A percentile compares a stretch with the other conserved stretches of the same genome.
Conservation (phyloP, 108 stramenopile genomes). For the Cyclostephanos invisitatus region DNA sequence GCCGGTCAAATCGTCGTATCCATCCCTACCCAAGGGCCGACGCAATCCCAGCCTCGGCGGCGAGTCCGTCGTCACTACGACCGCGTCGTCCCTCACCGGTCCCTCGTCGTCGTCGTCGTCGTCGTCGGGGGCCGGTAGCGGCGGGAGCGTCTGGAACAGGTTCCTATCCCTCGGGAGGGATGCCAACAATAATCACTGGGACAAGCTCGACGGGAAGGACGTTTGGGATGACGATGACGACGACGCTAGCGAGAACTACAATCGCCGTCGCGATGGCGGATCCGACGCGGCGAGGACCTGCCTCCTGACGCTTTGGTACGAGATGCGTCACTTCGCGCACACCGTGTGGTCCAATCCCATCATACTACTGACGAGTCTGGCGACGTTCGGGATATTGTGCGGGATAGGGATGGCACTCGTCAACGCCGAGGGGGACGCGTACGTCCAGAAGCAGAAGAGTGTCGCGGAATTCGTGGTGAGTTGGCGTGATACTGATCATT, state of each 20-base stretch:
- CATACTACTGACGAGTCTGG: conserved; percentile 11
- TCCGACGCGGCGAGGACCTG: conserved; percentile 1
- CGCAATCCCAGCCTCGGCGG: no score
- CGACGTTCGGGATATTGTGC: conserved; percentile 16
- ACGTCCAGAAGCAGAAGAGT: conserved; percentile 23
- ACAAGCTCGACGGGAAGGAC: not conserved
- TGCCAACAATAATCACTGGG: not conserved
- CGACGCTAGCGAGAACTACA: no score
- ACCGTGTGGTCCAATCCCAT: conserved; percentile 19
- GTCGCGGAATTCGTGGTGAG: conserved; percentile 34
- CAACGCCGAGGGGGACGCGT: conserved; percentile 1
- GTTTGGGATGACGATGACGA: not conserved
- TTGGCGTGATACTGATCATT: no score
- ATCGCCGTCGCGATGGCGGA: conserved; percentile 1
- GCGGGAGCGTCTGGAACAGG: not conserved
- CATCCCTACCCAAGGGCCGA: no score
- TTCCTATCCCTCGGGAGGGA: not conserved
- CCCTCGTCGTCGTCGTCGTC: not conserved
- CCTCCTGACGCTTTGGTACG: conserved; percentile 7
- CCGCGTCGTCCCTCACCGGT: not conserved
- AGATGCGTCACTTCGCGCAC: conserved; percentile 13
- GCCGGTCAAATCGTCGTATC: no score
- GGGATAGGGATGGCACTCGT: conserved; percentile 30
- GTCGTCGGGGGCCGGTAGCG: not conserved
- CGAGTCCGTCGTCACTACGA: not conserved